Evolutionary conservation across 2,329 filamentous ascomycete genomes (phyloP), one percentile per base, ranked within the genome.

Genomic region (Podosphaera fusca): DNA sequence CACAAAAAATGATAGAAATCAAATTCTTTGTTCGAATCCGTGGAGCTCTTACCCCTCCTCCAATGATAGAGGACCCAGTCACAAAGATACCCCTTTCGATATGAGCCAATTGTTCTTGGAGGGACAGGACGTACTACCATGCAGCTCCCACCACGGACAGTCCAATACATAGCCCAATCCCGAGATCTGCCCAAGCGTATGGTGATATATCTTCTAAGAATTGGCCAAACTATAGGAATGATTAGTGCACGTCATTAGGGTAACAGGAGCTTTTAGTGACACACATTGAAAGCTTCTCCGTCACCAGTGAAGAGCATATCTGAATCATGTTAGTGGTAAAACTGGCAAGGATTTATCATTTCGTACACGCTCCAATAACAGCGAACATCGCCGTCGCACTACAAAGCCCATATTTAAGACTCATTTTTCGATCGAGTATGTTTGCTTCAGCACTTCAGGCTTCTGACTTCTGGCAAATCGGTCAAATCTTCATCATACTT

Each of bases 1-100:
- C 92, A 75, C 92, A 98, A 74, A 98, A 98, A 73, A 98, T 96
- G 72, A 98, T 98, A 66, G 90, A 96, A 70, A 98, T 96, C 68
- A 98, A 73, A 76, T 98, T 98, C 82, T 98, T 98, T 61, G 92
- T 98, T 70, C 92, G 87, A 73, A 98, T 98, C 66, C 92, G 85
- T 42, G 94, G 94, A 51, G 92, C 90, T 71, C 86, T 90, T 68
- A 98, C 92, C 74, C 92, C 92, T 65, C 87, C 92, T 67, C 94
- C 94, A 63, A 98, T 79, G 69, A 98, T 98, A 58, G 92, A 95
- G 59, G 89, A 94, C 65, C 94, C 94, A 38, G 92, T 98, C 64
- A 96, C 92, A 74, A 98, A 92, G 70, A 98, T 98, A 66, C 94
- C 92, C 92, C 92, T 96, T 67, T 59, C 33, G 42, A 52, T 29